Conservation (phyloP, 2,329 filamentous ascomycete species). For the Neoarthrinium moseri region DNA sequence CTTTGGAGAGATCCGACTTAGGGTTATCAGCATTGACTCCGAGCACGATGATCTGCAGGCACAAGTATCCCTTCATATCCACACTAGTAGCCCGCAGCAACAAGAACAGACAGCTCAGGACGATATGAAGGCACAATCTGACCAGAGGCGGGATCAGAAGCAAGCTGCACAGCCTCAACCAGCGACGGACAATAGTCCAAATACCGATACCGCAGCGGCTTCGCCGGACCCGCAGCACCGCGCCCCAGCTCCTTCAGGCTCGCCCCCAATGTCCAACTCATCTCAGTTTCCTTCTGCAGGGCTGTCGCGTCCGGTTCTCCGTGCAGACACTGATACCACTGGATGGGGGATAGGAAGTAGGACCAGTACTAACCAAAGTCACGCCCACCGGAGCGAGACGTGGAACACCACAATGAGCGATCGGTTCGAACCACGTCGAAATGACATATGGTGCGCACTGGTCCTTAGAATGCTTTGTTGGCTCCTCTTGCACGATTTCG, state of each 20-base stretch:
- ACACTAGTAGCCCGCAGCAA: not conserved
- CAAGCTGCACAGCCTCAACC: not conserved
- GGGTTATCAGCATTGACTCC: constrained; percentile 24
- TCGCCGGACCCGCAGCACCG: not conserved
- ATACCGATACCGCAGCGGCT: not conserved
- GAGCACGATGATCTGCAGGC: not conserved
- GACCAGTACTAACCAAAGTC: constrained; percentile 1
- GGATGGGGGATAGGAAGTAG: not conserved
- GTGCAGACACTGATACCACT: not conserved
- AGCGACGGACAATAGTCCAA: not conserved
- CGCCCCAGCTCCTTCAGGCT: not conserved
- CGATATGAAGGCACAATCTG: not conserved
- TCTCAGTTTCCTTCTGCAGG: not conserved
- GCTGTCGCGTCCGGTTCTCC: not conserved
- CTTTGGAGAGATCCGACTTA: constrained; percentile 41
- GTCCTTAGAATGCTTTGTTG: constrained; percentile 59
- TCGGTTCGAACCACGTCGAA: constrained; percentile 14
- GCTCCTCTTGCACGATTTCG: constrained; percentile 57
- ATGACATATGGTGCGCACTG: constrained; percentile 53
- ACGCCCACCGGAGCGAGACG: constrained; percentile 19
- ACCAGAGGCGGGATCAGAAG: not conserved
- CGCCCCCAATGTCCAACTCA: not conserved
- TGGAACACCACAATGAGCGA: constrained; percentile 11
- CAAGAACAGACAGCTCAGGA: not conserved
- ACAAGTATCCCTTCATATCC: not conserved